Percentiles rank a stretch among this genome's conserved stretches.
Conservation (phyloP, 1,284 basidiomycete genomes). For the Sparassis latifolia region DNA sequence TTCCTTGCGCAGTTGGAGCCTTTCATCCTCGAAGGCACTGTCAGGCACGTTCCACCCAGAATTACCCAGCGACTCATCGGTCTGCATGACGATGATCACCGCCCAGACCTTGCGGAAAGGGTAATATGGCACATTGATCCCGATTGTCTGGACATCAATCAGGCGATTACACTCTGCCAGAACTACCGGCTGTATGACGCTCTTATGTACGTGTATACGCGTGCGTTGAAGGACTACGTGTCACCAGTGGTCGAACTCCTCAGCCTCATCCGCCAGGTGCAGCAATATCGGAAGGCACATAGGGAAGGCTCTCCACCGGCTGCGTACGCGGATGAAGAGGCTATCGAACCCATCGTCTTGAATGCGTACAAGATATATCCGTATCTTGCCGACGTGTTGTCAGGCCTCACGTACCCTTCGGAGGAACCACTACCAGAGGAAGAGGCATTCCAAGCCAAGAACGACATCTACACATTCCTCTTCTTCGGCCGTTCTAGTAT, state of each 20-base stretch:
- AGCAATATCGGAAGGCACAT: constrained; percentile 41
- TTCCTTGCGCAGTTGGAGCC: constrained; percentile 82
- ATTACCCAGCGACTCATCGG: constrained; percentile 84
- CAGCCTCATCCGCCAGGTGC: constrained; percentile 66
- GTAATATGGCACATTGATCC: constrained; percentile 98
- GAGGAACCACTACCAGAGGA: constrained; percentile 63
- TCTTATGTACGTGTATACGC: constrained; percentile 89
- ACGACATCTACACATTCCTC: constrained; percentile 72
- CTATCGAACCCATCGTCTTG: constrained; percentile 54
- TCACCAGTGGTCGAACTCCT: constrained; percentile 86
- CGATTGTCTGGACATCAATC: constrained; percentile 87
- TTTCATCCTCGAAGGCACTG: constrained; percentile 73
- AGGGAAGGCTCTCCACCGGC: constrained; percentile 26
- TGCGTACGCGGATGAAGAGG: constrained; percentile 29
- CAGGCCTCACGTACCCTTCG: constrained; percentile 84
- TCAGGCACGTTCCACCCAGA: constrained; percentile 76
- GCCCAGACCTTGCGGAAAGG: constrained; percentile 76
- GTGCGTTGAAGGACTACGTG: constrained; percentile 84
- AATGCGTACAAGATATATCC: constrained; percentile 92
- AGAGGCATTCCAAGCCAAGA: constrained; percentile 62
- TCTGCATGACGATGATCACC: constrained; percentile 67
- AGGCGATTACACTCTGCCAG: constrained; percentile 84
- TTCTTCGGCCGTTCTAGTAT: constrained; percentile 78
- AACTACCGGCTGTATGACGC: constrained; percentile 86
- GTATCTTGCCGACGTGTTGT: constrained; percentile 84